Percentiles rank a stretch among this genome's conserved stretches.
Conservation (phyloP, 768 basidiomycete species). For the Kwoniella heveanensis region DNA sequence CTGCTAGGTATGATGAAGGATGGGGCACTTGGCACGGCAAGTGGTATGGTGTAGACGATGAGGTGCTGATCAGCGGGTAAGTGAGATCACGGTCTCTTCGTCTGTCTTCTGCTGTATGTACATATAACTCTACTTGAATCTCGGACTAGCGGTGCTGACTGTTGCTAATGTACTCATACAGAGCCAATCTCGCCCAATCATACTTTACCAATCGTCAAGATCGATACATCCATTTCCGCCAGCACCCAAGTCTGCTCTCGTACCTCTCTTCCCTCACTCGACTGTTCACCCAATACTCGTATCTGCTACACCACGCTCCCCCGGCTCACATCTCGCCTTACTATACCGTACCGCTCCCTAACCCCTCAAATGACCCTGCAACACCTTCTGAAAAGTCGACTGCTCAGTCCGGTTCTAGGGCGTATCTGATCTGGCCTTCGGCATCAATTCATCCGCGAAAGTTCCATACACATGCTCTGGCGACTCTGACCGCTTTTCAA, state of each 20-base stretch:
- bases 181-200: conserved; percentile 87
- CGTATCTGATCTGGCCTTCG: conserved; percentile 70
- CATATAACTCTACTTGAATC: no score
- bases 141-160: not conserved
- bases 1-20: conserved; percentile 93
- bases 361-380: conserved; percentile 24
- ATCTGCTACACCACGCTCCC: conserved; percentile 57
- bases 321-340: conserved; percentile 41
- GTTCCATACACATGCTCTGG: conserved; percentile 66
- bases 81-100: conserved; percentile 39
- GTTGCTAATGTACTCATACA: conserved; percentile 52
- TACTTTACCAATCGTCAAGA: conserved; percentile 97
- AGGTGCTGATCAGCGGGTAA: conserved; percentile 90
- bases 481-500: conserved; percentile 67
- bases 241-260: conserved; percentile 67
- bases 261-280: conserved; percentile 82
- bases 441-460: conserved; percentile 67
- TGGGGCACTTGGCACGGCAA: conserved; percentile 99
- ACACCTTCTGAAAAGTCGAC: conserved; percentile 34
- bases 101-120: no score
- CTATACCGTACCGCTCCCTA: conserved; percentile 45
- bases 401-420: conserved; percentile 56
- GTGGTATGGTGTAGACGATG: conserved; percentile 88
- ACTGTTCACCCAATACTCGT: conserved; percentile 72
- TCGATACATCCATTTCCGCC: conserved; percentile 77